Evolutionary conservation across 2,329 filamentous ascomycete species (phyloP).

Genomic region (Pleomassaria siparia): DNA sequence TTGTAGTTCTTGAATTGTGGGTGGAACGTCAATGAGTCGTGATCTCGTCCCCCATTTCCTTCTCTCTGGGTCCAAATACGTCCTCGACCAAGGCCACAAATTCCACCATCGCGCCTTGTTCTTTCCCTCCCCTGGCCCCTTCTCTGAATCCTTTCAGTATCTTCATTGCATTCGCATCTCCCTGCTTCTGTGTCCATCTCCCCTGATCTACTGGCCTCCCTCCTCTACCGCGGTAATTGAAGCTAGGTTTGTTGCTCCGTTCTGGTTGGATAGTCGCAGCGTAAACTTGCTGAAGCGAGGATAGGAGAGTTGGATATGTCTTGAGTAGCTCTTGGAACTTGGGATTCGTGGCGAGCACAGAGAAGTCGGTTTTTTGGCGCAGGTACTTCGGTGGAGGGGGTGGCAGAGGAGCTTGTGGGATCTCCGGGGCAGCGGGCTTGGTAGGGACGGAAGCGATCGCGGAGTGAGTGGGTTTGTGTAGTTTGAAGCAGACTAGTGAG

Average conservation of each 20-base stretch:
- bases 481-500: conserved; percentile 35
- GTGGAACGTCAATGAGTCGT: no score
- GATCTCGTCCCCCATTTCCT: conserved; percentile 7
- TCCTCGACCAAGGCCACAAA: conserved; percentile 39
- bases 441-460: conserved; percentile 6
- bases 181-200: conserved; percentile 34
- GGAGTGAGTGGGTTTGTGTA: conserved; percentile 26
- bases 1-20: no score
- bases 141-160: conserved; percentile 28
- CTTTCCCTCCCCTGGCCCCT: conserved; percentile 30
- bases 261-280: conserved; percentile 38
- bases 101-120: conserved; percentile 44
- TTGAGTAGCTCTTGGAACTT: conserved; percentile 32
- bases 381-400: conserved; percentile 34
- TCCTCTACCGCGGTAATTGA: conserved; percentile 10
- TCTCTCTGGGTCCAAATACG: conserved; percentile 18
- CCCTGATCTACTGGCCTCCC: conserved; percentile 8
- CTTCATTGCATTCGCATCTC: conserved; percentile 32
- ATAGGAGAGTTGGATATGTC: conserved; percentile 24
- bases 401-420: conserved; percentile 30
- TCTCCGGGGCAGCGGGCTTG: conserved; percentile 8
- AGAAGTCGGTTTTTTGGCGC: conserved; percentile 34
- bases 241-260: conserved; percentile 20
- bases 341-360: conserved; percentile 28
- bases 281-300: conserved; percentile 34